Base-by-base conservation (phyloP, 257 asterid species). In the Plectranthus barbatus region DNA sequence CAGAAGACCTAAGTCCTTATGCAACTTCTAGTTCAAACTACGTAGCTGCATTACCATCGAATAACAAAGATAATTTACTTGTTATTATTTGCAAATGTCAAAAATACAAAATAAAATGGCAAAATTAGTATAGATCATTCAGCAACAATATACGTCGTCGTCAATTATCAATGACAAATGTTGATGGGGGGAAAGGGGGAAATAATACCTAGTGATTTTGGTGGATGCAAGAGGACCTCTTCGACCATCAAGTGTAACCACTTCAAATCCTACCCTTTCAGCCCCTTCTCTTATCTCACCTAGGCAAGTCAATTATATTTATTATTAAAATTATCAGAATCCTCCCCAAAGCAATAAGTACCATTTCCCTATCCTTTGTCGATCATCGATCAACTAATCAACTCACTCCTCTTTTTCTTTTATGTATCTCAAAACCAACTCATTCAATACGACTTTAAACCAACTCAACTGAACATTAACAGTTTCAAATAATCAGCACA, bases 241-340 rank as follows among this genome's bases (percentile, higher is more conserved):
- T 53, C 88, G 90, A 29, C 90, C 88, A 77, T 85, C 94, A 9
- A 85, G 69, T 9, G 92, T 87, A 48, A 87, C 90, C 65, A 90
- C 94, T 75, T 90, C 95, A 71, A 85, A 90, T 17, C 97, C 95
- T 48, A 80, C 81, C 76, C 95, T 81, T 60, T 81, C 82, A 15
- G 74, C 64, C 67, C 88, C 95, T 72, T 87, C 90, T 77, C 95
- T 81, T 42, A 87, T 57, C 77, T 87, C 97, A 75, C 92, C 95
- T 90, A 56, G 0, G 48, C 34, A 56, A 56, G 24, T 23, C 60
- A 50, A 45, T 36, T 26, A n/a, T 8, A 69, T 24, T 23, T 17
- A 17, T 9, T 31, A 63, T 47, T 40, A 61, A 48, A 11, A 37
- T 12, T 39, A 57, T 55, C 11, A 10, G 9, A 59, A 46, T 44